These are phyloP conservation scores for Phtheirospermum japonicum DNA, from an alignment of 257 asterid species.

Conservation along the genomic window DNA sequence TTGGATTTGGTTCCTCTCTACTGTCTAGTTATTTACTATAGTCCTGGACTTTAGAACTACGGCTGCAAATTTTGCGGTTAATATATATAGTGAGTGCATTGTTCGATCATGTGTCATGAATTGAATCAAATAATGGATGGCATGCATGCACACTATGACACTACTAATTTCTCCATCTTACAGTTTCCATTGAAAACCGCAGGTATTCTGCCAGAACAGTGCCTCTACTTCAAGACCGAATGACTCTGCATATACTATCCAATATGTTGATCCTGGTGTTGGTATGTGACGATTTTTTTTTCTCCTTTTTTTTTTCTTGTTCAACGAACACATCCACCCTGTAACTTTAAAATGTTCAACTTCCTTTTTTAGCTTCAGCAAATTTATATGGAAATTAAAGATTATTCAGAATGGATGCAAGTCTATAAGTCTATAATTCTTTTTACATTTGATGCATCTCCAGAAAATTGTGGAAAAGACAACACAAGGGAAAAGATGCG, in stretches of 20 bases:
- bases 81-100: not conserved
- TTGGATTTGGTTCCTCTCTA: not conserved
- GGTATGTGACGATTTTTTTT: conserved; percentile 32
- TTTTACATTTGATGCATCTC: conserved; percentile 21
- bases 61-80: not conserved
- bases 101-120: not conserved
- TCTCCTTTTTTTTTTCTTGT: not conserved
- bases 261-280: conserved; percentile 42
- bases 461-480: conserved; percentile 34
- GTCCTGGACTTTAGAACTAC: not conserved
- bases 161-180: conserved; percentile 12
- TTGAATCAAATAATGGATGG: not conserved
- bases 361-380: not conserved
- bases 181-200: conserved; percentile 29
- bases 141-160: conserved; percentile 14
- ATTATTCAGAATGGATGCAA: not conserved
- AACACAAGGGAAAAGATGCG: conserved; percentile 29
- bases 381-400: not conserved
- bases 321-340: not conserved
- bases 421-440: conserved; percentile 1
- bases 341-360: not conserved
- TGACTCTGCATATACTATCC: conserved; percentile 34
- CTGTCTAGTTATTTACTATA: not conserved
- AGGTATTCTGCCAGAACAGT: conserved; percentile 65
- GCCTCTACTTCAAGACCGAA: conserved; percentile 31